Evolutionary conservation across 768 basidiomycete species (phyloP).

Genomic region (Lactifluus rugatus): DNA sequence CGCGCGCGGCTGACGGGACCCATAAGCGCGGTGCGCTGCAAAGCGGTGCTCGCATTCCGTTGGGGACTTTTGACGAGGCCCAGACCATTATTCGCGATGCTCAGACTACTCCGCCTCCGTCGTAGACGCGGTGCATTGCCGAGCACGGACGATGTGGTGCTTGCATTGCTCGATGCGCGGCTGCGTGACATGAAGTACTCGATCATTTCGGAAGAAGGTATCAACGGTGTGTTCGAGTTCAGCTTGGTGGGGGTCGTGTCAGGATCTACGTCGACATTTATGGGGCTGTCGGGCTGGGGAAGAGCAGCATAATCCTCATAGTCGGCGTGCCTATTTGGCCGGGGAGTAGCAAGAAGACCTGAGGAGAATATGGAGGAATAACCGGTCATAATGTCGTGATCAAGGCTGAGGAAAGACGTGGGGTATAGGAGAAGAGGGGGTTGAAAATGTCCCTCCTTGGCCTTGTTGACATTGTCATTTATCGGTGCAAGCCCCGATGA

Average conservation of each 20-base stretch:
- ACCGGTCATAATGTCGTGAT: conserved; percentile 26
- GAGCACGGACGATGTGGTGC: conserved; percentile 17
- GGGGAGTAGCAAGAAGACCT: conserved; percentile 49
- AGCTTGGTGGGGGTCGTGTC: conserved; percentile 31
- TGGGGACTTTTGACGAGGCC: conserved; percentile 48
- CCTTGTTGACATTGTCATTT: conserved; percentile 1
- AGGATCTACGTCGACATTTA: conserved; percentile 27
- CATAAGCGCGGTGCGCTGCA: conserved; percentile 40
- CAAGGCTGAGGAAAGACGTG: background rate
- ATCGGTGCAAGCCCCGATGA: background rate
- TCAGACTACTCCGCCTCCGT: conserved; percentile 55
- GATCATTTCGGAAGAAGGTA: conserved; percentile 22
- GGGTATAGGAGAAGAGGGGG: background rate
- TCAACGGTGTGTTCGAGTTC: conserved; percentile 16
- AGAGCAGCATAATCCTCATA: conserved; percentile 17
- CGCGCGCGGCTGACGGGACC: conserved; percentile 21
- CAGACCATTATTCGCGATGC: conserved; percentile 43
- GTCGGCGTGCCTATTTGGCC: conserved; percentile 11
- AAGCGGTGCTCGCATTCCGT: conserved; percentile 40
- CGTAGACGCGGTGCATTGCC: conserved; percentile 35
- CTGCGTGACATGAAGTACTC: conserved; percentile 26
- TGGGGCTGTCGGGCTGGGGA: conserved; percentile 24
- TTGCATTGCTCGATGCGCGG: conserved; percentile 20
- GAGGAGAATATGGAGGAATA: conserved; percentile 68
- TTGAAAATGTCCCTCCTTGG: background rate